Evolutionary conservation across 805 yeast species (phyloP).

Genomic region (Cyberlindnera lachancei): DNA sequence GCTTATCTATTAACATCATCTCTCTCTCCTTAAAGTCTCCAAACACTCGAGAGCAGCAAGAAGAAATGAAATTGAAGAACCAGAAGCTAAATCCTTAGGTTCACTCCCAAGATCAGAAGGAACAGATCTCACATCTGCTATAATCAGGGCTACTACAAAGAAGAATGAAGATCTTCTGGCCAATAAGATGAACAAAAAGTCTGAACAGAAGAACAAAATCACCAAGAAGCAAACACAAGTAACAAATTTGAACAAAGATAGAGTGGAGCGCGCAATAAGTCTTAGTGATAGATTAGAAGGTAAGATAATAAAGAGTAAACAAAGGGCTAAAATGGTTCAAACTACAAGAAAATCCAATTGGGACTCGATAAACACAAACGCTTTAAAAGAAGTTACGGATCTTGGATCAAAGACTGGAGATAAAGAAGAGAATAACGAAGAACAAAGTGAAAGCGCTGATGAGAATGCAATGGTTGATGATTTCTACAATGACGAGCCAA

Average conservation of each 20-base stretch:
- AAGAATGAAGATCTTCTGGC: conserved; percentile 58
- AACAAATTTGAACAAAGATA: conserved; percentile 28
- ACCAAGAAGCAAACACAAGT: conserved; percentile 25
- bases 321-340: conserved; percentile 56
- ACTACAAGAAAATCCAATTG: conserved; percentile 61
- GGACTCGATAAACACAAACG: conserved; percentile 55
- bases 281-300: conserved; percentile 48
- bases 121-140: conserved; percentile 52
- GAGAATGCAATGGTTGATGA: conserved; percentile 20
- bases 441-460: conserved; percentile 9
- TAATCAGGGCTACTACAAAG: conserved; percentile 58
- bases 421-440: conserved; percentile 16
- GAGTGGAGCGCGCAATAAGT: conserved; percentile 42
- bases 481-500: conserved; percentile 16
- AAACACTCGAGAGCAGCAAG: conserved; percentile 75
- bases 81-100: conserved; percentile 42
- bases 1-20: too few relatives aligned
- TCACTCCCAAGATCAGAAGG: conserved; percentile 51
- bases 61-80: conserved; percentile 44
- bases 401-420: conserved; percentile 1
- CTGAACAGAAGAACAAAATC: conserved; percentile 17
- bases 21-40: too few relatives aligned
- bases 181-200: conserved; percentile 39
- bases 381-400: conserved; percentile 6
- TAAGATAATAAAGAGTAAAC: conserved; percentile 58